Base-by-base conservation (phyloP, 2,329 filamentous ascomycete species). In the Emmonsia crescens region DNA sequence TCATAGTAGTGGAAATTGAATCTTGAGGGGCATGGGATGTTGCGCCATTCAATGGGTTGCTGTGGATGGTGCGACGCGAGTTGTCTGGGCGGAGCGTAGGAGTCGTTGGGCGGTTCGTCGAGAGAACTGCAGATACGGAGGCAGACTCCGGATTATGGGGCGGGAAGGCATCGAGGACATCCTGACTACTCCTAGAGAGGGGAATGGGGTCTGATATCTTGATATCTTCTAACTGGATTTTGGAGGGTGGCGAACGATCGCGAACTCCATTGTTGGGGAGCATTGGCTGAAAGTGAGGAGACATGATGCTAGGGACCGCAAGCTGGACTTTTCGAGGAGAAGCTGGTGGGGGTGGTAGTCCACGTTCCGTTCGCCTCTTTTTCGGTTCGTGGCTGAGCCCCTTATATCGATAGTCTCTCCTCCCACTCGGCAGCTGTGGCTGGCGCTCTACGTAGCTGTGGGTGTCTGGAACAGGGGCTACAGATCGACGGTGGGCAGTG, bases 141-240 rank as follows among this genome's bases (percentile, higher is more conserved):
- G 63, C 61, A 55, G 60, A 55, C 40, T 67, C 62, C 36, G 62
- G 59, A 29, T 61, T 48, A 56, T 48, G 55, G 27, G 60, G 16
- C 21, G 60, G 40, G 29, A 61, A 14, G 64, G 61, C 48, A 51
- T 60, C 64, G 21, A 59, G 24, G 48, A 60, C 62, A 54, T 61
- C 66, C 52, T 62, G 61, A 61, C 62, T 64, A 61, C 62, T 63
- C 60, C 57, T 51, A 55, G 44, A 61, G 58, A 59, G 62, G 24
- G 61, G 59, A 58, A 59, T 68, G 66, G 59, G 69, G 49, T 69
- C 66, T 14, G 71, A 72, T 60, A 72, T 72, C 62, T 70, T 71
- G 61, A 73, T 61, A 49, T 73, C 69, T 33, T 67, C 68, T 44
- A 69, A 65, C 29, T 67, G 67, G 31, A 68, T 60, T 46, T 70